Evolutionary conservation across 2,329 filamentous ascomycete species (phyloP).

Genomic region (Magnaporthiopsis poae): DNA sequence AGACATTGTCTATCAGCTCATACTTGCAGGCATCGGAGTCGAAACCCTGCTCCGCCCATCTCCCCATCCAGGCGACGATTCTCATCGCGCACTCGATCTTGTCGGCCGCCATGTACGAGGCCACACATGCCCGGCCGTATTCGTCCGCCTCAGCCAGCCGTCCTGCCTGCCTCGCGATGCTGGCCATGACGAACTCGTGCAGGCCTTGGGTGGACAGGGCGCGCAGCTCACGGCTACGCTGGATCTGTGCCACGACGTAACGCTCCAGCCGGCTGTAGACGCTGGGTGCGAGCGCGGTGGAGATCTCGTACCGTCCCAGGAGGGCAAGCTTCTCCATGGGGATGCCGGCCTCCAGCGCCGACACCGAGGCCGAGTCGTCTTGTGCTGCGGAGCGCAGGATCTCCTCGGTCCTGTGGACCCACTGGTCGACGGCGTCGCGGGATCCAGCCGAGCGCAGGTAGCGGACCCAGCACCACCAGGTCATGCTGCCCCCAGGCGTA

Average conservation of each 20-base stretch:
- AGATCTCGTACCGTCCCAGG: conserved; percentile 1
- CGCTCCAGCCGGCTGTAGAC: neutral
- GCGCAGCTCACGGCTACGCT: neutral
- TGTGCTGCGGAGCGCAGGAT: neutral
- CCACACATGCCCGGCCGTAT: neutral
- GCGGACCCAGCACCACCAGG: conserved; percentile 1
- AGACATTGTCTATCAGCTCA: neutral
- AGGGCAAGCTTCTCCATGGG: neutral
- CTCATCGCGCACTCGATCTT: neutral
- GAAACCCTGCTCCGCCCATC: neutral
- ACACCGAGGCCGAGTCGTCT: neutral
- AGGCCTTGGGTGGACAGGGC: neutral
- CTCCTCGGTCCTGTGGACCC: neutral
- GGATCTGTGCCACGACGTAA: neutral
- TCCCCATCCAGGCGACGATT: neutral
- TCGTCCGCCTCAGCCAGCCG: neutral
- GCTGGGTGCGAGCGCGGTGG: neutral
- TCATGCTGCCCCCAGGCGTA: neutral
- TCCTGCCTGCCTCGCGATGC: neutral
- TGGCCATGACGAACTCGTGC: neutral
- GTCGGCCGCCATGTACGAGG: neutral
- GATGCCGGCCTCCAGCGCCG: neutral
- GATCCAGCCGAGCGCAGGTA: conserved; percentile 1
- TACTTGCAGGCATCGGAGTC: neutral
- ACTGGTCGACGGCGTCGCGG: neutral